phyloP scores from a whole-genome alignment of 2,329 filamentous ascomycete genomes.

The Monosporascus ibericus region DNA sequence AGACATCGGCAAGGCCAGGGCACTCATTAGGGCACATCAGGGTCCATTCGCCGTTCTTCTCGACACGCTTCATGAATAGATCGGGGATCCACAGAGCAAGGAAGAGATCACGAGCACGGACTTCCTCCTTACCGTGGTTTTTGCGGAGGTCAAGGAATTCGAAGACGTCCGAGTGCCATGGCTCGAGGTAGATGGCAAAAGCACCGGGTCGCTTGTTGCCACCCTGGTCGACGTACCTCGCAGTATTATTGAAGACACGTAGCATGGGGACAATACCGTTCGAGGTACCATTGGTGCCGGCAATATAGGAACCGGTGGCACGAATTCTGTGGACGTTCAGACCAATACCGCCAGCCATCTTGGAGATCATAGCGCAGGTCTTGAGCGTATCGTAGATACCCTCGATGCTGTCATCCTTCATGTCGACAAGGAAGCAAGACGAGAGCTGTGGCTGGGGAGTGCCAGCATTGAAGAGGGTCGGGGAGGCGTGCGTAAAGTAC shows the following conservation, averaged over 20 bases:
- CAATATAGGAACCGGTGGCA: slow-evolving; percentile 96
- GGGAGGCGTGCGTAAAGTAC: slow-evolving; percentile 96
- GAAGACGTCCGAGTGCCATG: slow-evolving; percentile 97
- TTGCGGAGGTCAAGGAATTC: slow-evolving; percentile 96
- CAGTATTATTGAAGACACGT: slow-evolving; percentile 98
- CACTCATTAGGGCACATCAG: slow-evolving; percentile 98
- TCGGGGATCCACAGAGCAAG: slow-evolving; percentile 97
- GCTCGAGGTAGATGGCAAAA: slow-evolving; percentile 98
- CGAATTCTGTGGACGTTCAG: slow-evolving; percentile 95
- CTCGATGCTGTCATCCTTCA: slow-evolving; percentile 99
- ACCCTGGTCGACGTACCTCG: slow-evolving; percentile 96
- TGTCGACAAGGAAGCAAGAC: slow-evolving; percentile 97
- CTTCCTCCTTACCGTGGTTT: slow-evolving; percentile 98
- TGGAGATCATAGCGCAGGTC: slow-evolving; percentile 99
- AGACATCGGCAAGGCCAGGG: slow-evolving; percentile 89
- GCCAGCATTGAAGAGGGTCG: slow-evolving; percentile 95
- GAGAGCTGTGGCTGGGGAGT: slow-evolving; percentile 92
- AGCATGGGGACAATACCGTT: slow-evolving; percentile 98
- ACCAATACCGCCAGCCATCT: slow-evolving; percentile 97
- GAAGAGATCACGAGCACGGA: slow-evolving; percentile 94
- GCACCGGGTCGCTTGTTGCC: slow-evolving; percentile 98
- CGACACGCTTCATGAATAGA: slow-evolving; percentile 99
- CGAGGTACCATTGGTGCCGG: slow-evolving; percentile 94
- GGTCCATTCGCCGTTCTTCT: slow-evolving; percentile 95
- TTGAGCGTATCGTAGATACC: slow-evolving; percentile 99